These are phyloP conservation scores for Isatis tinctoria DNA, from an alignment of 345 rosid species.

Conservation along the genomic window DNA sequence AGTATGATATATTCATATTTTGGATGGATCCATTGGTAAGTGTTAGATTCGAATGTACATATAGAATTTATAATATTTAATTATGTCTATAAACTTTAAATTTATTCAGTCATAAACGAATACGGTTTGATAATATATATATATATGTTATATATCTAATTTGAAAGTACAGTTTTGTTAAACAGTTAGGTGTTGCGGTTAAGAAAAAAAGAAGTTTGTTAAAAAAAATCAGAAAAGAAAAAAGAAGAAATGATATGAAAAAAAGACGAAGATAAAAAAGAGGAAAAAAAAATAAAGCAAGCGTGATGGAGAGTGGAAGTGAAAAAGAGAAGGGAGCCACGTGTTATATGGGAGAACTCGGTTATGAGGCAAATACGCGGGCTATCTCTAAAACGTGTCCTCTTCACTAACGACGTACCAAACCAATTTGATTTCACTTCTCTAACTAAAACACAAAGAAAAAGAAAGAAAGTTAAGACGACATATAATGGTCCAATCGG, in stretches of 20 bases:
- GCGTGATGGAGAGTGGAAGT: conserved; percentile 14
- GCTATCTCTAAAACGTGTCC: conserved; percentile 32
- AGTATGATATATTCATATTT: background rate
- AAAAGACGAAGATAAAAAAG: conserved; percentile 15
- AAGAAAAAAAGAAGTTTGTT: background rate
- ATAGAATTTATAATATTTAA: too few relatives aligned
- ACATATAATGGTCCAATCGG: conserved; percentile 36
- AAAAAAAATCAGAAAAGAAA: background rate
- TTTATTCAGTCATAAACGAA: background rate
- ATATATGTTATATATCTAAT: background rate
- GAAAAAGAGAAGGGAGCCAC: conserved; percentile 13
- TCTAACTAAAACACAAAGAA: background rate
- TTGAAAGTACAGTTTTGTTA: background rate
- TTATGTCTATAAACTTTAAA: background rate
- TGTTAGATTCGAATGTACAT: background rate
- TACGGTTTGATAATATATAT: too few relatives aligned
- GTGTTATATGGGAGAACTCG: conserved; percentile 16
- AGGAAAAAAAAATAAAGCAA: background rate
- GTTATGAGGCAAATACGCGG: conserved; percentile 30
- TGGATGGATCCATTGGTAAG: background rate
- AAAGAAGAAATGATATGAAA: background rate
- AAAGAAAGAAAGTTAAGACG: background rate
- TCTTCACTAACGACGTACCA: conserved; percentile 31
- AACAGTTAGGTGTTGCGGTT: background rate
- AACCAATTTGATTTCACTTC: conserved; percentile 28